A percentile compares a stretch with the other conserved stretches of the same genome.
Evolutionary conservation across 2,329 filamentous ascomycete species (phyloP).

Genomic region (Fusarium staphyleae): DNA sequence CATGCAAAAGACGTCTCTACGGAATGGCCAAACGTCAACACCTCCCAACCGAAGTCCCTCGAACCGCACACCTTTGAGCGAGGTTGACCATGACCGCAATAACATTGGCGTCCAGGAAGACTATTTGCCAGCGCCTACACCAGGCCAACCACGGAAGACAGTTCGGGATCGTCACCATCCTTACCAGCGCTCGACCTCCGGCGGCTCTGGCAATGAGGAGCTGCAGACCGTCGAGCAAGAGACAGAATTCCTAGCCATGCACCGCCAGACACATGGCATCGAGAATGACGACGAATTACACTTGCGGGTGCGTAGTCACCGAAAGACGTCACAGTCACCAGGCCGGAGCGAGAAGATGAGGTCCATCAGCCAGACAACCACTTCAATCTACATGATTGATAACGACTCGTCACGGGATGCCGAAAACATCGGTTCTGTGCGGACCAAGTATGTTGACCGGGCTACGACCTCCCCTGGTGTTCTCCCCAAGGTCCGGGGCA

Average conservation of each 20-base stretch:
- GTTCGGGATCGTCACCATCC: conserved; percentile 80
- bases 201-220: conserved; percentile 54
- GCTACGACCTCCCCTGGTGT: conserved; percentile 62
- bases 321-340: conserved; percentile 70
- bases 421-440: conserved; percentile 70
- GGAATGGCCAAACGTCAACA: conserved; percentile 77
- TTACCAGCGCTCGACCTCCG: conserved; percentile 66
- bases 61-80: conserved; percentile 85
- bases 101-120: conserved; percentile 79
- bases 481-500: conserved; percentile 70
- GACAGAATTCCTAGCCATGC: conserved; percentile 66
- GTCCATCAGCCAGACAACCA: conserved; percentile 79
- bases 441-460: conserved; percentile 66
- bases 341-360: conserved; percentile 67
- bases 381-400: conserved; percentile 69
- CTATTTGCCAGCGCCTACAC: conserved; percentile 92
- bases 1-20: conserved; percentile 65
- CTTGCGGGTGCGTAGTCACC: conserved; percentile 74
- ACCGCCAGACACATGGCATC: conserved; percentile 66
- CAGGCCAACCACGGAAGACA: conserved; percentile 92
- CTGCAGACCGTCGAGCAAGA: conserved; percentile 63
- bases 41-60: conserved; percentile 81
- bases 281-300: conserved; percentile 87
- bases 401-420: conserved; percentile 74
- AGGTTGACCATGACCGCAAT: conserved; percentile 83